Evolutionary conservation across 345 rosid species (phyloP).

Genomic region (Boechera divaricarpa): DNA sequence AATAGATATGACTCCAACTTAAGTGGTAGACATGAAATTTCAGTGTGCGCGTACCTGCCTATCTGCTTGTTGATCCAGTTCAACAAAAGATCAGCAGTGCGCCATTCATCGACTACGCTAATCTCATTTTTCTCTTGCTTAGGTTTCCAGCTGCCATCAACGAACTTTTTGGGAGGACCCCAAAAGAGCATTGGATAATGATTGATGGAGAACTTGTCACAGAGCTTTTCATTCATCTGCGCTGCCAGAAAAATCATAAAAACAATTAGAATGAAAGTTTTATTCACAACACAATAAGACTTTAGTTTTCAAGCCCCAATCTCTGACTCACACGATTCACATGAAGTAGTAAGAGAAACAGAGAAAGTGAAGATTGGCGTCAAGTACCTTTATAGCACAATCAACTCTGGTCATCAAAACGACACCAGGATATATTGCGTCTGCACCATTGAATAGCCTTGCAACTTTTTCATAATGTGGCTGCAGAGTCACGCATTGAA

Average conservation of each 20-base stretch:
- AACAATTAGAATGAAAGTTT: slow-evolving; percentile 3
- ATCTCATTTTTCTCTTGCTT: slow-evolving; percentile 67
- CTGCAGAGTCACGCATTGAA: slow-evolving; percentile 54
- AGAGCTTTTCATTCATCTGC: slow-evolving; percentile 86
- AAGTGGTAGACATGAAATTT: slow-evolving; percentile 10
- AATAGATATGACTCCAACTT: neutral
- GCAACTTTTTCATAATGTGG: slow-evolving; percentile 96
- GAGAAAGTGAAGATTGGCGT: neutral
- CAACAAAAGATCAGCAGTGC: slow-evolving; percentile 85
- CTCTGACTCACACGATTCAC: slow-evolving; percentile 7
- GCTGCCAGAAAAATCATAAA: slow-evolving; percentile 69
- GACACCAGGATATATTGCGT: slow-evolving; percentile 83
- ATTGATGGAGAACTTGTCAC: slow-evolving; percentile 81
- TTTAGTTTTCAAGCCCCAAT: slow-evolving; percentile 4
- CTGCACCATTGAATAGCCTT: slow-evolving; percentile 87
- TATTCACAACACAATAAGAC: neutral
- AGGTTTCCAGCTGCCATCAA: slow-evolving; percentile 66
- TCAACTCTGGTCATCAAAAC: slow-evolving; percentile 91
- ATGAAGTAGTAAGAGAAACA: slow-evolving; percentile 23
- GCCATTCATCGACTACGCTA: slow-evolving; percentile 62
- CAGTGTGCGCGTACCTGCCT: slow-evolving; percentile 64
- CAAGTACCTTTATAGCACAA: slow-evolving; percentile 82
- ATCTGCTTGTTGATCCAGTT: slow-evolving; percentile 86
- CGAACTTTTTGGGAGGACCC: slow-evolving; percentile 74
- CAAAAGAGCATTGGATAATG: slow-evolving; percentile 96